Evolutionary conservation across 2,329 filamentous ascomycete genomes (phyloP).

Genomic region (Keithomyces neogunnii): DNA sequence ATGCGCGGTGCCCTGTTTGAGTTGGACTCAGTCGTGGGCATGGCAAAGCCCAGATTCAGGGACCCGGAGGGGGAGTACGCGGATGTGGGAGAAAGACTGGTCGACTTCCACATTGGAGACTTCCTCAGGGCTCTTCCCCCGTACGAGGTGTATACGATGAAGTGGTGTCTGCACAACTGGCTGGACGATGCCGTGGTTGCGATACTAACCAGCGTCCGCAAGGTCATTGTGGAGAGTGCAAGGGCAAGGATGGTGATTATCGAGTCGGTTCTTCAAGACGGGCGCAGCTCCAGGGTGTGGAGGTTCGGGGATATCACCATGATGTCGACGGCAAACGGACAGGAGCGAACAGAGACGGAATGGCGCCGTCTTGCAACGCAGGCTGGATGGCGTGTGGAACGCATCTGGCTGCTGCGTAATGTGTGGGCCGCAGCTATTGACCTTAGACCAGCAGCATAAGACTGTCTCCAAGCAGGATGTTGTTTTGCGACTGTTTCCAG

Average conservation of each 20-base stretch:
- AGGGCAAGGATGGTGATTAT: conserved; percentile 25
- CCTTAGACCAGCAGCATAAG: background rate
- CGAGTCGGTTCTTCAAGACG: conserved; percentile 26
- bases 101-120: conserved; percentile 22
- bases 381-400: conserved; percentile 19
- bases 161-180: conserved; percentile 36
- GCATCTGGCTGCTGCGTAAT: background rate
- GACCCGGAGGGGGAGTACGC: conserved; percentile 17
- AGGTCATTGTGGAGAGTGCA: conserved; percentile 16
- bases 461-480: too few relatives aligned
- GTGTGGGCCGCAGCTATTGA: background rate
- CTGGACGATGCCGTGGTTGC: conserved; percentile 19
- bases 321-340: conserved; percentile 26
- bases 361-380: conserved; percentile 20
- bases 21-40: conserved; percentile 23
- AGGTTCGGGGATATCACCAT: conserved; percentile 33
- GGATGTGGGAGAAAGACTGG: conserved; percentile 24
- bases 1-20: conserved; percentile 29
- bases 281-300: conserved; percentile 19
- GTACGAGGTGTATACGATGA: conserved; percentile 23
- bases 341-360: conserved; percentile 21
- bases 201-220: conserved; percentile 21
- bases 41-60: conserved; percentile 17
- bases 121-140: conserved; percentile 26
- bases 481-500: too few relatives aligned